Evolutionary conservation across 805 yeast genomes (phyloP), one percentile per base, ranked within the genome.

Genomic region (Lachancea sp.): DNA sequence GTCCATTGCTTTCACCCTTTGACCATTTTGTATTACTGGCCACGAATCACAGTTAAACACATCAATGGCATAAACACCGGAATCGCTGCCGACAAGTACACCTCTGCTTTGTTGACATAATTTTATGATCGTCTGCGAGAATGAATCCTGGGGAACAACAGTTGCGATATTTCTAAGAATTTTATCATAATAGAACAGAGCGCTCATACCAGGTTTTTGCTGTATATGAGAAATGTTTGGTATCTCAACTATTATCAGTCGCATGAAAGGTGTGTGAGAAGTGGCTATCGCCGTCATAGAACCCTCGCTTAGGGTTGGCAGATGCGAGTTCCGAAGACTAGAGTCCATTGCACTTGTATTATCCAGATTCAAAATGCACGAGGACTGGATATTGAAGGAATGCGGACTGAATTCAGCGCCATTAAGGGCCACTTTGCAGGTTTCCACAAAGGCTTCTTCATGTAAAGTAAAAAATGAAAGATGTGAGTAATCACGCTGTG

Each of bases 241-340:
- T n/a, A 78, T 45, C 22, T 65, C 56, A 0, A 78, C 68, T 0
- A 83, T 57, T 1, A 86, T 70, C 9, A 83, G 48, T 48, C 95
- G 60, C 84, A 83, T 76, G 51, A 69, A 82, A 3, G 96, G 96
- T 11, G 74, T 71, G 51, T 85, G 90, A 1, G 88, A 78, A 0
- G 96, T 86, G 0, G 79, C 86, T 6, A 83, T 71, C 0, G 80
- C 77, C 12, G 82, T 53, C 29, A 48, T 40, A 11, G 54, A 42
- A 13, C 41, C 41, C 0, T 45, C 41, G 3, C 33, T 19, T 4
- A 41, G 13, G 8, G n/a, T 18, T n/a, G 21, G 22, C 6, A 40
- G 20, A 36, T 40, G 41, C 6, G 36, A 13, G 5, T 30, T 28
- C 9, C 21, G 34, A 2, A 16, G 15, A 5, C 36, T 35, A 16